These are phyloP conservation scores for Fusarium hainanense DNA, from an alignment of 2,329 filamentous ascomycete genomes.

Conservation along the genomic window DNA sequence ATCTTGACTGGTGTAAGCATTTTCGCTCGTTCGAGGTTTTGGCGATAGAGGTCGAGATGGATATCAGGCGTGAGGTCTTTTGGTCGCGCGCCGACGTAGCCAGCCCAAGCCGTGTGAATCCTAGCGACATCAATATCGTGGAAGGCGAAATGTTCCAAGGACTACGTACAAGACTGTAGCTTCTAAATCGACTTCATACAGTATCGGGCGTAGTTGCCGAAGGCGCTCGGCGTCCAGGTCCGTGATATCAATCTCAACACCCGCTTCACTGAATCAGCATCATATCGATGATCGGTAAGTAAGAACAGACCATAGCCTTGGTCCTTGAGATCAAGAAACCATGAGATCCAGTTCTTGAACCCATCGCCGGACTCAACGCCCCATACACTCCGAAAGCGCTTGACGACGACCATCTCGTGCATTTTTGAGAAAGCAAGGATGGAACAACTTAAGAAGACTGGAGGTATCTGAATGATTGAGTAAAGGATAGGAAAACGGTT, in stretches of 20 bases:
- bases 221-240: not conserved
- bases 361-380: not conserved
- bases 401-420: not conserved
- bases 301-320: not conserved
- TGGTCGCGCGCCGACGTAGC: not conserved
- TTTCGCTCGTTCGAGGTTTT: not conserved
- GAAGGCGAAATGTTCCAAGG: too few species aligned
- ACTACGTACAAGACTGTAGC: not conserved
- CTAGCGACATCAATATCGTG: not conserved
- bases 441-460: not conserved
- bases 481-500: not conserved
- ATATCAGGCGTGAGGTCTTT: not conserved
- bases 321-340: not conserved
- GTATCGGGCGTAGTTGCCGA: not conserved
- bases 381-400: not conserved
- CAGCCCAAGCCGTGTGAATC: not conserved
- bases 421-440: not conserved
- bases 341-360: not conserved
- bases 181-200: not conserved
- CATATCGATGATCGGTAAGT: fast-evolving
- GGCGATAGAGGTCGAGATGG: not conserved
- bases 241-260: not conserved
- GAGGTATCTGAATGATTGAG: not conserved
- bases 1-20: not conserved
- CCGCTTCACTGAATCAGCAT: not conserved